Base-by-base conservation (phyloP, 2,329 filamentous ascomycete genomes). In the Phaeoacremonium minimum region DNA sequence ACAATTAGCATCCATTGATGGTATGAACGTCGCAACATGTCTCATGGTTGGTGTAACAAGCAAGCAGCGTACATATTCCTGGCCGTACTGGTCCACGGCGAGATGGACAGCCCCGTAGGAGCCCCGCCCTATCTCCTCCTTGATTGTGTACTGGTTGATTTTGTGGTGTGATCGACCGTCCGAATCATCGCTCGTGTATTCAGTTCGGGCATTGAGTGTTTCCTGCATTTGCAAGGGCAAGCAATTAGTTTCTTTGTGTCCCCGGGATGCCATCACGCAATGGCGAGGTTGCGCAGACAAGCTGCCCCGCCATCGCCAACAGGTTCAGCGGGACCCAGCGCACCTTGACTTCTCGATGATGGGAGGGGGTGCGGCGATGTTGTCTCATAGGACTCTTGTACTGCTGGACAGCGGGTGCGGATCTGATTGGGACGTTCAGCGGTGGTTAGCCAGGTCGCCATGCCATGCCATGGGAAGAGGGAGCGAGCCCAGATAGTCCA, bases 41-140 rank as follows among this genome's bases (percentile, higher is more conserved):
- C 18, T 22, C 22, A 12, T n/a, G n/a, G n/a, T n/a, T n/a, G n/a
- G n/a, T n/a, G n/a, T n/a, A n/a, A n/a, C n/a, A n/a, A n/a, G 15
- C 30, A 29, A 15, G 18, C 32, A 19, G 53, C 84, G 73, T 73
- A 95, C 91, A 76, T 85, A 97, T 86, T 97, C 89, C 35, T 80
- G 79, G 29, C 89, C 91, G 64, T 83, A 93, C 59, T 95, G 89
- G 63, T 98, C 91, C 3, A 80, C 80, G 15, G 89, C 93, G 15
- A 91, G 70, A 63, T 97, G 89, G 12, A 98, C 93, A 9, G 90
- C 85, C 7, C 93, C 93, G 58, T 95, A 98, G 0, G 91, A 97
- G 14, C 93, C 93, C 46, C 89, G 76, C n/a, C 93, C 93, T 51
- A 98, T 96, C 69, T 97, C 91, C 58, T 95, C 85, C 59, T 85